phyloP scores from a whole-genome alignment of 331 rosid species.

The Rosa hybrid region DNA sequence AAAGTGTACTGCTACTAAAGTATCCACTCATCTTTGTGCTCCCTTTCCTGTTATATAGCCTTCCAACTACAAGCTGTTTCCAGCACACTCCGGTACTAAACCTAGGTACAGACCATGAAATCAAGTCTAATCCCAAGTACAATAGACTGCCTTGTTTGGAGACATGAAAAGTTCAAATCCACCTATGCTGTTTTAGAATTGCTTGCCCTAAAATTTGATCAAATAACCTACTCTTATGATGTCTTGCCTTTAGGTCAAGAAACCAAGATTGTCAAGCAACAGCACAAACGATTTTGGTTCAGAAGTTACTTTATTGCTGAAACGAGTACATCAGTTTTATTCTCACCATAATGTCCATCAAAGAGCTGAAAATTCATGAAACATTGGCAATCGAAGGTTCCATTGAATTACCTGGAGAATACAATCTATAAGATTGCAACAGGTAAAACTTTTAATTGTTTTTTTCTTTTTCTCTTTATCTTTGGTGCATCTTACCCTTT shows the following conservation, averaged over 20 bases:
- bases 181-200: background rate
- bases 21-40: background rate
- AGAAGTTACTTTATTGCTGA: background rate
- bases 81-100: background rate
- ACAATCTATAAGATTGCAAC: background rate
- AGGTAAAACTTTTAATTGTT: background rate
- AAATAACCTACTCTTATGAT: background rate
- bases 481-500: background rate
- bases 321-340: background rate
- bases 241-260: background rate
- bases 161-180: background rate
- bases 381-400: background rate
- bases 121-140: background rate
- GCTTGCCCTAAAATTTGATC: background rate
- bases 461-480: background rate
- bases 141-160: background rate
- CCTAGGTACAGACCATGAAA: background rate
- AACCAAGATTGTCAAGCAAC: background rate
- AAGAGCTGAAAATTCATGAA: background rate
- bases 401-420: background rate
- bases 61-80: conserved; percentile 6
- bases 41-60: conserved; percentile 3
- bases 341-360: background rate
- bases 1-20: conserved; percentile 1
- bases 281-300: background rate